Evolutionary conservation across 768 basidiomycete genomes (phyloP).

Genomic region (Pulveroboletus sp.): DNA sequence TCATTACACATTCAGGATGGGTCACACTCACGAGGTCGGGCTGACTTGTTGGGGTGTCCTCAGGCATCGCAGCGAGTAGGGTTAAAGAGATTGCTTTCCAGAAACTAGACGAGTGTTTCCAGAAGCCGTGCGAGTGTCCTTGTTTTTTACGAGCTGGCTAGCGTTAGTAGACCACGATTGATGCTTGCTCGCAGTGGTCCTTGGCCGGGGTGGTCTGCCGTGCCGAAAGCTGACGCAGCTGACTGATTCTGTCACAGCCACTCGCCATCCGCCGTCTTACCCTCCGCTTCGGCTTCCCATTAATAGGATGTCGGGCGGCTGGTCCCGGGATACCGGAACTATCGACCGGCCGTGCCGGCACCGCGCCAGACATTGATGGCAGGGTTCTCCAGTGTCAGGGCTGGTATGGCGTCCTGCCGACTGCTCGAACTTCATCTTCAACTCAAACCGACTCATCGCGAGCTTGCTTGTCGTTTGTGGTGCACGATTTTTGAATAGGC

Average conservation of each 20-base stretch:
- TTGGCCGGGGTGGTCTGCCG: constrained; percentile 1
- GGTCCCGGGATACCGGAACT: not conserved
- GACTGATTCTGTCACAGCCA: constrained; percentile 6
- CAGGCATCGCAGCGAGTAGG: constrained; percentile 38
- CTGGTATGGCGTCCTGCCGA: not conserved
- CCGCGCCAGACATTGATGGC: too few relatives aligned
- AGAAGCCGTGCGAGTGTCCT: not conserved
- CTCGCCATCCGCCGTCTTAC: not conserved
- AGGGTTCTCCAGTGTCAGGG: too few relatives aligned
- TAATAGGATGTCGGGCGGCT: not conserved
- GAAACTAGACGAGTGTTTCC: not conserved
- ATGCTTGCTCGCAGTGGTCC: constrained; percentile 2
- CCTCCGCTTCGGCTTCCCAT: not conserved
- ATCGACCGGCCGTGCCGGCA: not conserved
- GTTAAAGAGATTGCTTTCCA: constrained; percentile 31
- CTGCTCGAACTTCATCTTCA: not conserved
- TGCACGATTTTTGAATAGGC: not conserved
- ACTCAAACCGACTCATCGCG: not conserved
- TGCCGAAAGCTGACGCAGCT: constrained; percentile 21
- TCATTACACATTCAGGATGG: constrained; percentile 9
- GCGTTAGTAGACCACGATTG: constrained; percentile 3
- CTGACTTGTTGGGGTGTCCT: constrained; percentile 53
- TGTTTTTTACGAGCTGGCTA: not conserved
- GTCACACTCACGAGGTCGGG: constrained; percentile 40
- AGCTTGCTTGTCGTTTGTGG: not conserved